These are phyloP conservation scores for Penicillium taxi DNA, from an alignment of 495 filamentous ascomycete species.

Conservation along the genomic window DNA sequence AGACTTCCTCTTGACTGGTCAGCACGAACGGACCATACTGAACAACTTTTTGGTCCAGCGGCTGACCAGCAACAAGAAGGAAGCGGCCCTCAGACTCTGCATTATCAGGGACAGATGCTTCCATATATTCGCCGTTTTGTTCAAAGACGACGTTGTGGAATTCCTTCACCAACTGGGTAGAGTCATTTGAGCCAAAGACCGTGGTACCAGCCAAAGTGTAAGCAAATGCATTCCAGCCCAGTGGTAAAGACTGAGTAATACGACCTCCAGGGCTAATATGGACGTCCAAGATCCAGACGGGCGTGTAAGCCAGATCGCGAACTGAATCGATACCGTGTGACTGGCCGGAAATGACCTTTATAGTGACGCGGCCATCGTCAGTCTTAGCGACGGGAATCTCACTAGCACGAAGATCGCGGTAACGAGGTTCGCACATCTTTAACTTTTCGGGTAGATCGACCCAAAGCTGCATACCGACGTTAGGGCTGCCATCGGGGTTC, in stretches of 20 bases:
- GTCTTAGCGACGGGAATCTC: conserved; percentile 68
- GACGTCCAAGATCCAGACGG: conserved; percentile 87
- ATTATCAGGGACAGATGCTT: conserved; percentile 58
- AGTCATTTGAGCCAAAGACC: conserved; percentile 54
- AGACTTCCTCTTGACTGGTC: conserved; percentile 74
- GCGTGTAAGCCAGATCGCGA: conserved; percentile 86
- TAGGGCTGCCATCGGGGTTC: conserved; percentile 65
- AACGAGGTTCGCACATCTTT: conserved; percentile 84
- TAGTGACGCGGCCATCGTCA: conserved; percentile 62
- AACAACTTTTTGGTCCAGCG: conserved; percentile 84
- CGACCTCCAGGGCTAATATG: conserved; percentile 72
- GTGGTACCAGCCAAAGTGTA: conserved; percentile 70
- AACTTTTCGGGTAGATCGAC: conserved; percentile 78
- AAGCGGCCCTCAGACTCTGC: conserved; percentile 61
- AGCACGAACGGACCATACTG: conserved; percentile 96
- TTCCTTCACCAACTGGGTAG: conserved; percentile 50
- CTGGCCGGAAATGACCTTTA: conserved; percentile 87
- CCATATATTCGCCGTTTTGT: conserved; percentile 63
- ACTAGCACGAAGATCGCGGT: conserved; percentile 66
- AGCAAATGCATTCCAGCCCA: conserved; percentile 85
- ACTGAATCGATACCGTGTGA: conserved; percentile 77
- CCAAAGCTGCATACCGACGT: conserved; percentile 90
- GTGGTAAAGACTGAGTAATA: conserved; percentile 63
- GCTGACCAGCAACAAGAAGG: conserved; percentile 75
- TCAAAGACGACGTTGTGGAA: conserved; percentile 92